These are phyloP conservation scores for Wickerhamiella spandovensis DNA, from an alignment of 805 yeast genomes.

Conservation along the genomic window DNA sequence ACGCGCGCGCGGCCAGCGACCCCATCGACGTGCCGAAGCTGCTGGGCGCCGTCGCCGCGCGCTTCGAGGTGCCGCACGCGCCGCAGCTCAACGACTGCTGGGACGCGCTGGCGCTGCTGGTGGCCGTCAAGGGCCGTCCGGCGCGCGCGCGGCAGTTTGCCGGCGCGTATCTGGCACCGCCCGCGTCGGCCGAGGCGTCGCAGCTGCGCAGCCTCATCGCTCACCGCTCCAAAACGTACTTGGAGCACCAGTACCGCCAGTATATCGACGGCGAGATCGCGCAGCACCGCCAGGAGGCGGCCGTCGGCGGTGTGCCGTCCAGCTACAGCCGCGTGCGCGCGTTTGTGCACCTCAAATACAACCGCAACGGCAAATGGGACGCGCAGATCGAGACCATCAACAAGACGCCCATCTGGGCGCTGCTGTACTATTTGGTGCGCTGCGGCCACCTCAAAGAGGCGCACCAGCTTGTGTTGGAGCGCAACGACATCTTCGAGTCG, in stretches of 20 bases:
- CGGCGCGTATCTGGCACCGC: slow-evolving; percentile 14
- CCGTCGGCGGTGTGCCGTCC: slow-evolving; percentile 55
- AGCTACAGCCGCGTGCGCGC: slow-evolving; percentile 58
- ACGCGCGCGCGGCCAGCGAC: slow-evolving; percentile 2
- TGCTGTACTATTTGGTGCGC: slow-evolving; percentile 70
- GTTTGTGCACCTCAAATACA: slow-evolving; percentile 38
- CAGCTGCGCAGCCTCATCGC: slow-evolving; percentile 33
- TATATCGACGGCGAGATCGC: slow-evolving; percentile 55
- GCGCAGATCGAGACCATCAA: slow-evolving; percentile 51
- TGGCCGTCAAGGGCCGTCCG: slow-evolving; percentile 1
- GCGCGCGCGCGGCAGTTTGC: slow-evolving; percentile 24
- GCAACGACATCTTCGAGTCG: slow-evolving; percentile 63
- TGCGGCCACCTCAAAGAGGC: slow-evolving; percentile 78
- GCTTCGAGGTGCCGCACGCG: slow-evolving; percentile 1
- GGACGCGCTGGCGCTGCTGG: slow-evolving; percentile 11
- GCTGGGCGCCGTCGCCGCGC: neutral
- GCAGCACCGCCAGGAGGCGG: slow-evolving; percentile 34
- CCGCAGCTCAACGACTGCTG: slow-evolving; percentile 10
- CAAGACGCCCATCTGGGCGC: slow-evolving; percentile 89
- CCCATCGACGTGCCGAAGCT: neutral
- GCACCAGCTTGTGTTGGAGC: slow-evolving; percentile 45
- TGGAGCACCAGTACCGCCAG: slow-evolving; percentile 67
- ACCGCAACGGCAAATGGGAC: slow-evolving; percentile 35
- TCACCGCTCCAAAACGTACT: slow-evolving; percentile 40
- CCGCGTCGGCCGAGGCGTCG: slow-evolving; percentile 20